Percentiles rank a stretch among this genome's conserved stretches.
Evolutionary conservation across 306 rosid species (phyloP).

Genomic region (Elaeagnus macrophylla): DNA sequence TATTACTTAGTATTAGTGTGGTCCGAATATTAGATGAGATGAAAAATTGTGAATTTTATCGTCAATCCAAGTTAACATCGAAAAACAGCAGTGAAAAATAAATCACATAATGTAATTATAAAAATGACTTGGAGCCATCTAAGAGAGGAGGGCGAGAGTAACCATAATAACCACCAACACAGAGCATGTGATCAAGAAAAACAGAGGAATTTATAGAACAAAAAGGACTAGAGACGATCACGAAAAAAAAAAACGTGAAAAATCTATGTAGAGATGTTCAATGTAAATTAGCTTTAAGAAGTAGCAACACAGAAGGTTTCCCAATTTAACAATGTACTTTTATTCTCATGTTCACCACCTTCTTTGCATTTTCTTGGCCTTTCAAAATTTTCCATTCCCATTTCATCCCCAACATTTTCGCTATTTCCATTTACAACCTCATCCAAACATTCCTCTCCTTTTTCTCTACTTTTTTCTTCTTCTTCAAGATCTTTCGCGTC

Average conservation of each 20-base stretch:
- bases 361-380: slow-evolving; percentile 47
- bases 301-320: slow-evolving; percentile 48
- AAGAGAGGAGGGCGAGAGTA: slow-evolving; percentile 18
- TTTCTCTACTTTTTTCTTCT: slow-evolving; percentile 4
- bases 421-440: slow-evolving; percentile 13
- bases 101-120: neutral
- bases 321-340: slow-evolving; percentile 32
- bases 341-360: slow-evolving; percentile 40
- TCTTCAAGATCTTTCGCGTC: neutral
- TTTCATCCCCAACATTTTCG: slow-evolving; percentile 19
- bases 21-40: no score
- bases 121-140: slow-evolving; percentile 9
- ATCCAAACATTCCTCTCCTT: slow-evolving; percentile 5
- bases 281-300: slow-evolving; percentile 23
- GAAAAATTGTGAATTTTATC: no score
- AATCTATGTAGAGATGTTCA: neutral
- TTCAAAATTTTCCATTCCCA: slow-evolving; percentile 37
- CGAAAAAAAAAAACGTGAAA: slow-evolving; percentile 10
- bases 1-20: no score
- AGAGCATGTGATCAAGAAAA: slow-evolving; percentile 21
- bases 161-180: slow-evolving; percentile 48
- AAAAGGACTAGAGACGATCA: slow-evolving; percentile 18
- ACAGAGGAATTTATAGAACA: slow-evolving; percentile 1
- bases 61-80: no score
- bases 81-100: no score